Evolutionary conservation across 768 basidiomycete species (phyloP).

Genomic region (Tulasnella sp.): DNA sequence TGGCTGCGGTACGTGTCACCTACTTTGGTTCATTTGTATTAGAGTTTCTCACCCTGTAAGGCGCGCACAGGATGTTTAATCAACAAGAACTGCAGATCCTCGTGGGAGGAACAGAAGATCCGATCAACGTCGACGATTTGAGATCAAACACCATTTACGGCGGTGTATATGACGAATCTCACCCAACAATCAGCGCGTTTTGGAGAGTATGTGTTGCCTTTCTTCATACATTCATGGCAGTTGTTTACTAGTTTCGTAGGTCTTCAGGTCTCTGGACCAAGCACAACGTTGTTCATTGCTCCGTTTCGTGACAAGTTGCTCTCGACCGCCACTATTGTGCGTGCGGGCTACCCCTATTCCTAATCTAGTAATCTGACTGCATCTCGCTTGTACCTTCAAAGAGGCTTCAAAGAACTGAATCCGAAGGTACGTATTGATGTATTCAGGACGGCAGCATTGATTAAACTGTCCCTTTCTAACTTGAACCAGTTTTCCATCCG

Average conservation of each 20-base stretch:
- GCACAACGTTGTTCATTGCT: slow-evolving; percentile 69
- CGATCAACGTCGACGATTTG: slow-evolving; percentile 77
- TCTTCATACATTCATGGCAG: slow-evolving; percentile 1
- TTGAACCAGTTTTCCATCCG: too few species aligned
- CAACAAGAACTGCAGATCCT: slow-evolving; percentile 90
- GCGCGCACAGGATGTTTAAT: slow-evolving; percentile 74
- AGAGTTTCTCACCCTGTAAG: slow-evolving; percentile 4
- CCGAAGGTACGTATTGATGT: slow-evolving; percentile 37
- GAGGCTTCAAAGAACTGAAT: slow-evolving; percentile 76
- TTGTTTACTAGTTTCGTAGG: slow-evolving; percentile 31
- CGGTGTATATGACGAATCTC: slow-evolving; percentile 59
- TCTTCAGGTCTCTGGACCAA: slow-evolving; percentile 68
- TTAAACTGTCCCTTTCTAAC: too few species aligned
- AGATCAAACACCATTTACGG: slow-evolving; percentile 70
- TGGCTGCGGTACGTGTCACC: slow-evolving; percentile 58
- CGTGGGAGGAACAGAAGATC: slow-evolving; percentile 77
- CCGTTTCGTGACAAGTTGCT: slow-evolving; percentile 88
- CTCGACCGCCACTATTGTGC: slow-evolving; percentile 76
- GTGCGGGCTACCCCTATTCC: slow-evolving; percentile 24
- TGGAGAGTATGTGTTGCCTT: slow-evolving; percentile 55
- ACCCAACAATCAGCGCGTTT: slow-evolving; percentile 64
- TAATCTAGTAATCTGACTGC: not conserved
- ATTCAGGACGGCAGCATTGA: too few species aligned
- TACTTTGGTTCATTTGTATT: too few species aligned
- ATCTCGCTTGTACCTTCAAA: slow-evolving; percentile 23